phyloP scores from a whole-genome alignment of 73 alveolate species.

The Strombidium stylifer region DNA sequence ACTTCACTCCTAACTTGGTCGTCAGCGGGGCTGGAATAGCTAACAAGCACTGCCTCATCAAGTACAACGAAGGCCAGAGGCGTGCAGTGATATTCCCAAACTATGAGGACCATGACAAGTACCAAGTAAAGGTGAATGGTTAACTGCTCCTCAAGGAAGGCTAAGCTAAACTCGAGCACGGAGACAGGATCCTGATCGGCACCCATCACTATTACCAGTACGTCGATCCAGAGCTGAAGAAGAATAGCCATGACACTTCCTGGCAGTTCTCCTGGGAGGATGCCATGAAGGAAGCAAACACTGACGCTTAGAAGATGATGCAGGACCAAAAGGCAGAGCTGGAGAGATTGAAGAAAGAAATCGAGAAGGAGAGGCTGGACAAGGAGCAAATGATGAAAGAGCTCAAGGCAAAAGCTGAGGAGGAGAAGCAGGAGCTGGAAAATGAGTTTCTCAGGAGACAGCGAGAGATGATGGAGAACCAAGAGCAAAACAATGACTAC shows the following conservation, averaged over 20 bases:
- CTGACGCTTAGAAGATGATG: conserved; percentile 24
- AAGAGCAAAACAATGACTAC: conserved; percentile 11
- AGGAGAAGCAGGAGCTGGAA: no score
- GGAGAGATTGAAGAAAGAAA: conserved; percentile 34
- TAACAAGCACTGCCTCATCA: conserved; percentile 26
- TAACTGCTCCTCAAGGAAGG: conserved; percentile 19
- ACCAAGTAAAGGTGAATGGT: conserved; percentile 46
- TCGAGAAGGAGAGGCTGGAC: conserved; percentile 32
- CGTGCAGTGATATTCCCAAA: conserved; percentile 26
- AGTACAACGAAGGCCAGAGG: conserved; percentile 12
- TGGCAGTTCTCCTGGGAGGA: conserved; percentile 39
- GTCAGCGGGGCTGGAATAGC: conserved; percentile 52
- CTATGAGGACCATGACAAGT: conserved; percentile 39
- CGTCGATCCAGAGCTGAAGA: conserved; percentile 27
- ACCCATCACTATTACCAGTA: conserved; percentile 49
- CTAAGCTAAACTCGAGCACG: conserved; percentile 44
- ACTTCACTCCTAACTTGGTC: conserved; percentile 41
- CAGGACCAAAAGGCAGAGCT: conserved; percentile 28
- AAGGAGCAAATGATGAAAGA: conserved; percentile 23
- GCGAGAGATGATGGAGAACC: conserved; percentile 36
- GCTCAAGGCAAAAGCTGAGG: no score
- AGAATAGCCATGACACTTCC: no score
- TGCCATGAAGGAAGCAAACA: conserved; percentile 37
- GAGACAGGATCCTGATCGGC: conserved; percentile 58
- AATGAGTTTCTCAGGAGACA: conserved; percentile 17